Evolutionary conservation across 768 basidiomycete genomes (phyloP).

Genomic region (Leccinum ochraceum): DNA sequence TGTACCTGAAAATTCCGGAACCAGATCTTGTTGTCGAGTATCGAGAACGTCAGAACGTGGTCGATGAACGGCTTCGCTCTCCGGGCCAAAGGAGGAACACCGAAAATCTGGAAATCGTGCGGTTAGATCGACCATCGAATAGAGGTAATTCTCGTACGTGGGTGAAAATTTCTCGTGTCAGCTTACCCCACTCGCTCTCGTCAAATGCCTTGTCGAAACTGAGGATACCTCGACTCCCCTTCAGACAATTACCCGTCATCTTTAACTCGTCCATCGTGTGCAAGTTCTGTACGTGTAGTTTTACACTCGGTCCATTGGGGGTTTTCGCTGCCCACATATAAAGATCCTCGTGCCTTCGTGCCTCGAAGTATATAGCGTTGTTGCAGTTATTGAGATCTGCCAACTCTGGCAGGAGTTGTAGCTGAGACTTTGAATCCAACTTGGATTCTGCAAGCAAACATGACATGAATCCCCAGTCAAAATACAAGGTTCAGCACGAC

Average conservation of each 20-base stretch:
- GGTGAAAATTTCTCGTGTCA: slow-evolving; percentile 92
- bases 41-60: slow-evolving; percentile 94
- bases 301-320: slow-evolving; percentile 96
- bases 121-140: slow-evolving; percentile 5
- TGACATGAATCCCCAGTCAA: not conserved
- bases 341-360: slow-evolving; percentile 91
- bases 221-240: slow-evolving; percentile 89
- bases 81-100: slow-evolving; percentile 88
- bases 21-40: slow-evolving; percentile 97
- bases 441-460: slow-evolving; percentile 72
- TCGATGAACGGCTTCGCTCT: slow-evolving; percentile 97
- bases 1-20: slow-evolving; percentile 97
- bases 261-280: slow-evolving; percentile 99
- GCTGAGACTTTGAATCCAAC: slow-evolving; percentile 93
- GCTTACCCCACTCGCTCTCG: slow-evolving; percentile 78
- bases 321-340: slow-evolving; percentile 97
- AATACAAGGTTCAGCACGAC: slow-evolving; percentile 17
- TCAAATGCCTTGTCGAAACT: slow-evolving; percentile 94
- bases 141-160: slow-evolving; percentile 57
- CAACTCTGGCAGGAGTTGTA: slow-evolving; percentile 91
- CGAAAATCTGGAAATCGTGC: slow-evolving; percentile 71
- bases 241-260: slow-evolving; percentile 98
- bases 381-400: slow-evolving; percentile 98
- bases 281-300: slow-evolving; percentile 96
- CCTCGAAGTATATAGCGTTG: slow-evolving; percentile 96